A percentile compares a stretch with the other conserved stretches of the same genome.
Evolutionary conservation across 768 basidiomycete genomes (phyloP).

Genomic region (Termitomyces sp.): DNA sequence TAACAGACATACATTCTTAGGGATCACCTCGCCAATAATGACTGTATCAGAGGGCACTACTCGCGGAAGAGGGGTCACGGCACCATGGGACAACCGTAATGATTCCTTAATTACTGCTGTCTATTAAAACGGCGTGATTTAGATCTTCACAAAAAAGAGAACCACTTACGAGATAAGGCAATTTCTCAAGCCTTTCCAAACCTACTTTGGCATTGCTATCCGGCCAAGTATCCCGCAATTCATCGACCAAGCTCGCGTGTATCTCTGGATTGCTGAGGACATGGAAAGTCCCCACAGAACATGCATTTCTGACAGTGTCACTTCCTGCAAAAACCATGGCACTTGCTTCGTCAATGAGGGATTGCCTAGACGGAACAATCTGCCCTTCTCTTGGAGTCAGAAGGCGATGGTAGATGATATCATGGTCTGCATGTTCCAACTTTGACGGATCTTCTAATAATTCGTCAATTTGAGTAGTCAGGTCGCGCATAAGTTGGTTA

Average conservation of each 20-base stretch:
- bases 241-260: constrained; percentile 21
- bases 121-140: background rate
- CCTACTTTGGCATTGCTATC: constrained; percentile 21
- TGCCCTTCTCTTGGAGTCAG: constrained; percentile 9
- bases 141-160: no score
- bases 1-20: background rate
- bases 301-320: constrained; percentile 37
- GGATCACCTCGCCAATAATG: background rate
- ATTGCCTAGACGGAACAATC: constrained; percentile 24
- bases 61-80: background rate
- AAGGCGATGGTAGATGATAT: constrained; percentile 33
- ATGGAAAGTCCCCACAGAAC: constrained; percentile 30
- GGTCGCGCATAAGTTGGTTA: constrained; percentile 25
- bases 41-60: background rate
- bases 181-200: background rate
- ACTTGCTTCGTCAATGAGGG: constrained; percentile 32
- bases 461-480: constrained; percentile 30
- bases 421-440: constrained; percentile 25
- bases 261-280: constrained; percentile 26
- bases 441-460: constrained; percentile 27
- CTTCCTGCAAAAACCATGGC: constrained; percentile 36
- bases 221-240: constrained; percentile 35
- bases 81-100: background rate
- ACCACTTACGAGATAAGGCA: background rate
- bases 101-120: background rate